These are phyloP conservation scores for Aspergillus conjunctus DNA, from an alignment of 495 filamentous ascomycete species.

Conservation along the genomic window DNA sequence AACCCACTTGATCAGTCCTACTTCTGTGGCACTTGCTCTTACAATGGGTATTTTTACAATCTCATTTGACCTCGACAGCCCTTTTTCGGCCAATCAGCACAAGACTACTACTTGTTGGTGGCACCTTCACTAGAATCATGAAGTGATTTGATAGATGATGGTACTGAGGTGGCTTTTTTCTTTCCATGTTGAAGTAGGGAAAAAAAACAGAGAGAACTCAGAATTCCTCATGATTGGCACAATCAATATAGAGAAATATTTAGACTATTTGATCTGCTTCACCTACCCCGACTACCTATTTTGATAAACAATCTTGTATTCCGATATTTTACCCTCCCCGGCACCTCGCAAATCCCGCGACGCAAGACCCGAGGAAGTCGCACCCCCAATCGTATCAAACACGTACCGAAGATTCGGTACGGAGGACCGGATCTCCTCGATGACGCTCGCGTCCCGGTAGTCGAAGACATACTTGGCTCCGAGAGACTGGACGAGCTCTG, in stretches of 20 bases:
- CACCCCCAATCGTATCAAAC: conserved; percentile 38
- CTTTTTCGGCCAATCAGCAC: no score
- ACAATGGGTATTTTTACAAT: no score
- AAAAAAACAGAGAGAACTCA: background rate
- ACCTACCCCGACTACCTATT: background rate
- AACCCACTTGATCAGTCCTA: no score
- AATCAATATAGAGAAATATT: background rate
- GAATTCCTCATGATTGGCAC: background rate
- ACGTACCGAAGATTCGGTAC: conserved; percentile 21
- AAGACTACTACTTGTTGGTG: no score
- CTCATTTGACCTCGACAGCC: no score
- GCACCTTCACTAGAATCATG: no score
- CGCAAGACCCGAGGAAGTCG: conserved; percentile 22
- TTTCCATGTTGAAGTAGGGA: no score
- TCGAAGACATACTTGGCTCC: conserved; percentile 57
- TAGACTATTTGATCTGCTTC: background rate
- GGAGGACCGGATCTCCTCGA: conserved; percentile 25
- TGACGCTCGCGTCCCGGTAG: conserved; percentile 41
- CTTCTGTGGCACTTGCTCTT: no score
- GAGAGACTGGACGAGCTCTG: conserved; percentile 45
- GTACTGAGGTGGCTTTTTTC: no score
- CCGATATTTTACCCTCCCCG: conserved; percentile 33
- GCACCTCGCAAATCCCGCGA: conserved; percentile 21
- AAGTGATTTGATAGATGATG: no score
- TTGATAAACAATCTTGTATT: conserved; percentile 34